Base-by-base conservation (phyloP, 2,329 filamentous ascomycete genomes). In the Ophiostoma sp. region DNA sequence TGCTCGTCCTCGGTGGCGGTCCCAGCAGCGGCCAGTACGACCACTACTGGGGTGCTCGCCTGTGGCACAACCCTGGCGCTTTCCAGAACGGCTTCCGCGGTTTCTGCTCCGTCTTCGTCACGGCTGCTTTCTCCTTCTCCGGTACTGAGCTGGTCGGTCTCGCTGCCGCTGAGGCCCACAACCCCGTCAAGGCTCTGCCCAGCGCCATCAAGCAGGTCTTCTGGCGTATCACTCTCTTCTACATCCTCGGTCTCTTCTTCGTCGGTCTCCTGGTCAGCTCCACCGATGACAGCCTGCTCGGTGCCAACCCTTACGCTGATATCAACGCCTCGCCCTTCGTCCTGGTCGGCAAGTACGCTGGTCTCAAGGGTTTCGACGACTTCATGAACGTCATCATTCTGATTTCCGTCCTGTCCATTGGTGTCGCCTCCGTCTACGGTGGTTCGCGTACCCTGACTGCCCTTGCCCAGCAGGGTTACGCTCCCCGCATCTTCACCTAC, bases 161-260 rank as follows among this genome's bases (percentile, higher is more conserved):
- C 2, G 91, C 91, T 2, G 91, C 91, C 0, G 91, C 91, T 7
- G 92, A 94, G 81, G 89, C 91, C 0, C 82, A 83, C 11, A 93
- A 93, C 78, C 92, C 92, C 0, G 86, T 89, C 73, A 90, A 92
- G 79, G 88, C 91, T 0, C 86, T 97, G 1, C 94, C 94, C 0
- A 90, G 89, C 1, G 94, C 94, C 5, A 91, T 95, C 78, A 97
- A 96, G 83, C 94, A 97, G 79, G 93, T 88, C 42, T 88, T 88
- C 74, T 88, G 86, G 86, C 85, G 87, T 76, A 88, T 88, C 74
- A 87, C 84, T 0, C 79, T 88, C 2, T 88, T 88, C 76, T 88
- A 88, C 75, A 80, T 88, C 64, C 80, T 88, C 2, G 85, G 85
- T 48, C 82, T 88, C 17, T 82, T 86, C 70, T 84, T 88, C 12